Evolutionary conservation across 164 flowering plant species (phyloP).

Genomic region (Tetracentron sinense): DNA sequence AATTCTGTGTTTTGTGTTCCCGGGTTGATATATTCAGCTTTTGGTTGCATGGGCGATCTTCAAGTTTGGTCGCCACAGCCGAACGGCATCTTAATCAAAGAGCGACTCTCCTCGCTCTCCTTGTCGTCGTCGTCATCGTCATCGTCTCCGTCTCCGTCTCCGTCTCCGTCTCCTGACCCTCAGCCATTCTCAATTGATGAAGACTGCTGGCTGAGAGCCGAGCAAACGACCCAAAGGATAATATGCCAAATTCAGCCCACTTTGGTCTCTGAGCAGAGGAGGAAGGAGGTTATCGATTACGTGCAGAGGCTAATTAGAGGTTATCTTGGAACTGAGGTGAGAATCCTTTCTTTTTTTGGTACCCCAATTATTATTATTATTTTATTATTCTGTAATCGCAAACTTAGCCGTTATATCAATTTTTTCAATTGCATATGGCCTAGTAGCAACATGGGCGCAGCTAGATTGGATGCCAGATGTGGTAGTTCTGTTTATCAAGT

Average conservation of each 20-base stretch:
- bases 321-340: constrained; percentile 59
- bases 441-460: no score
- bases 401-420: no score
- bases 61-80: constrained; percentile 23
- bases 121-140: constrained; percentile 13
- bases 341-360: constrained; percentile 1
- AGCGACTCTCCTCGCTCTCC: constrained; percentile 2
- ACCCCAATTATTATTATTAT: background rate
- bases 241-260: constrained; percentile 48
- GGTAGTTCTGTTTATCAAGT: no score
- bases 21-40: background rate
- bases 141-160: background rate
- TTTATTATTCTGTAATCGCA: background rate
- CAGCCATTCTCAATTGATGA: constrained; percentile 12
- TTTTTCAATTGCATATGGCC: no score
- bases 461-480: no score
- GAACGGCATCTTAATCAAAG: constrained; percentile 21
- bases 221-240: constrained; percentile 36
- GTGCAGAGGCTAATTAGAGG: constrained; percentile 54
- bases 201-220: constrained; percentile 29
- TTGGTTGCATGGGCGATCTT: constrained; percentile 37
- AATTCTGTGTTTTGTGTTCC: background rate
- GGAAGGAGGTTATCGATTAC: constrained; percentile 61
- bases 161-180: background rate
- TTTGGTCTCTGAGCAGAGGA: constrained; percentile 49